Evolutionary conservation across 1,284 basidiomycete genomes (phyloP).

Genomic region (Blastosporella zonata): DNA sequence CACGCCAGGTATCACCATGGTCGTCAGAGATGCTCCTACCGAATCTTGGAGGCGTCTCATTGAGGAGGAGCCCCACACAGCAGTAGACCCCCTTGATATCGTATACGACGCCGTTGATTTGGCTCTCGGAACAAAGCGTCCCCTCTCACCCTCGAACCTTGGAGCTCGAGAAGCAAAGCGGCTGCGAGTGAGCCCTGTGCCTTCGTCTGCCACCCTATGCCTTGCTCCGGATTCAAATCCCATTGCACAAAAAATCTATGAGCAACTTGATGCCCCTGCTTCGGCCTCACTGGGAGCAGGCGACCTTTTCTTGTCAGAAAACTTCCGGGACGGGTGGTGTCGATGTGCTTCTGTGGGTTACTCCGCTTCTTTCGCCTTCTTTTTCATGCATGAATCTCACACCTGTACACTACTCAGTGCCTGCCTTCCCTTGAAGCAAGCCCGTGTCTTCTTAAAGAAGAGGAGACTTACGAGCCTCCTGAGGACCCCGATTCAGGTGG

Average conservation of each 20-base stretch:
- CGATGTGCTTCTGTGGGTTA: constrained; percentile 54
- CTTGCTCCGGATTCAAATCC: constrained; percentile 48
- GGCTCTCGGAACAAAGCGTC: constrained; percentile 46
- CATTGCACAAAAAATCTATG: constrained; percentile 40
- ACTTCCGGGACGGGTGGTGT: constrained; percentile 74
- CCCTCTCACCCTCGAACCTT: constrained; percentile 37
- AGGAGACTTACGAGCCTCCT: constrained; percentile 78
- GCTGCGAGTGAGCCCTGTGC: constrained; percentile 31
- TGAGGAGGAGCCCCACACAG: constrained; percentile 20
- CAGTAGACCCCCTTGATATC: constrained; percentile 24
- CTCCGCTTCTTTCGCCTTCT: constrained; percentile 9
- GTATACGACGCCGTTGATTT: constrained; percentile 19
- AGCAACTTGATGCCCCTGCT: constrained; percentile 20
- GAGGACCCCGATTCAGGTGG: constrained; percentile 77
- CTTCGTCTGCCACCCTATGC: constrained; percentile 34
- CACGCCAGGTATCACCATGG: constrained; percentile 59
- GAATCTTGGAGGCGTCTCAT: constrained; percentile 52
- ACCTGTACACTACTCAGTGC: constrained; percentile 41
- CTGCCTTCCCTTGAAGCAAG: constrained; percentile 45
- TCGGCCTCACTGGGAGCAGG: constrained; percentile 47
- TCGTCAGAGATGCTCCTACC: constrained; percentile 45
- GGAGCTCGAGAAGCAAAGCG: constrained; percentile 48
- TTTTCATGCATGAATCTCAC: constrained; percentile 11
- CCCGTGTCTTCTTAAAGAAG: constrained; percentile 67
- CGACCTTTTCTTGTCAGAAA: constrained; percentile 70